Percentiles rank a stretch among this genome's conserved stretches.
Evolutionary conservation across 192 early-diverging fungal genomes (phyloP).

Genomic region (Coemansia sp.): DNA sequence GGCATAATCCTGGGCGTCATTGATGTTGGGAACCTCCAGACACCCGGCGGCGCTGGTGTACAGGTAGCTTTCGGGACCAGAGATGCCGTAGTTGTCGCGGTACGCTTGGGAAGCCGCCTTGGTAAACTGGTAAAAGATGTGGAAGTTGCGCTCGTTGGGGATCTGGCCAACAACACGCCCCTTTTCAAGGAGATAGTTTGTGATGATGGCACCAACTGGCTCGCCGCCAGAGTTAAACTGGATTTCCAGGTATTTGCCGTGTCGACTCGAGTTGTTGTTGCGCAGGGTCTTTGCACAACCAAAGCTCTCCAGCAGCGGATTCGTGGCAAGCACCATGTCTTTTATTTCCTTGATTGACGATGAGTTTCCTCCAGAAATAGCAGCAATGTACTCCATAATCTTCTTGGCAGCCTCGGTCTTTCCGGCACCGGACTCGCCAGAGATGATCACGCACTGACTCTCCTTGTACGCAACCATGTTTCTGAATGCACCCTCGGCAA

Average conservation of each 20-base stretch:
- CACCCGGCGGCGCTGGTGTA: slow-evolving; percentile 75
- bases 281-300: slow-evolving; percentile 98
- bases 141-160: slow-evolving; percentile 95
- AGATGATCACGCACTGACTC: slow-evolving; percentile 99
- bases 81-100: slow-evolving; percentile 66
- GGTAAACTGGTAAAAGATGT: slow-evolving; percentile 93
- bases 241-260: slow-evolving; percentile 99
- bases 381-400: slow-evolving; percentile 98
- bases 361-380: slow-evolving; percentile 79
- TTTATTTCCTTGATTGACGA: slow-evolving; percentile 90
- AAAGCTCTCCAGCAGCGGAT: slow-evolving; percentile 97
- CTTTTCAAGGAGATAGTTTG: slow-evolving; percentile 98
- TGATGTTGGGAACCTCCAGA: slow-evolving; percentile 88
- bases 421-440: slow-evolving; percentile 93
- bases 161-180: slow-evolving; percentile 94
- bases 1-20: slow-evolving; percentile 83
- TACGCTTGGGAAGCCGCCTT: slow-evolving; percentile 77
- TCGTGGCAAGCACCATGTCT: slow-evolving; percentile 98
- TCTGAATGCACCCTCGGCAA: slow-evolving; percentile 88
- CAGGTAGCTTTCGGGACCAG: slow-evolving; percentile 76
- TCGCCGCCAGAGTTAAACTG: slow-evolving; percentile 91
- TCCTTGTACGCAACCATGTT: slow-evolving; percentile 98
- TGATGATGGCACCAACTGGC: slow-evolving; percentile 95
- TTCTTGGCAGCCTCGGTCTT: slow-evolving; percentile 91
- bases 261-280: slow-evolving; percentile 98